Evolutionary conservation across 2,329 filamentous ascomycete species (phyloP), one percentile per base, ranked within the genome.

Genomic region (Scedosporium dehoogii): DNA sequence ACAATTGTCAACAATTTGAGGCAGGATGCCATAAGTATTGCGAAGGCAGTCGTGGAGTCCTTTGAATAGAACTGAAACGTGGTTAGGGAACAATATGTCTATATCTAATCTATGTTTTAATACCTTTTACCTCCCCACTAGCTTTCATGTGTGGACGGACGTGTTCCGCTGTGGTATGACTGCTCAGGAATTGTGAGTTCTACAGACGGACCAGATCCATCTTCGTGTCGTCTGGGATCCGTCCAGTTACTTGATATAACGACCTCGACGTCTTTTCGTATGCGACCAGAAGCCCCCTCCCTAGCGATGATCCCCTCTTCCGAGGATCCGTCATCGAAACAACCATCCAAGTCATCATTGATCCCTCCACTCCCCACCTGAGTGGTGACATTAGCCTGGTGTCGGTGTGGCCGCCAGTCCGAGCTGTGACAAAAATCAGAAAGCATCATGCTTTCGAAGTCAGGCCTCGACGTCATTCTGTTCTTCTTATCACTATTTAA

Each of bases 1-100:
- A 67, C 63, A 0, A 78, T 81, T 65, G 73, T 81, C 0, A 64
- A 66, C 41, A 66, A 68, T 3, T 66, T 73, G 1, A 69, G 70
- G 60, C 56, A 41, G 2, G 71, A 76, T 57, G 70, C 72, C 5
- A 64, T 25, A 14, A 55, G 21, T 12, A 55, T 55, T 23, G 12
- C 23, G 6, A 27, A n/a, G 64, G 62, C 6, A 69, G n/a, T 48
- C 7, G 16, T n/a, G 2, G 18, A 48, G 44, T 48, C 44, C 16
- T 48, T 7, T n/a, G 44, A 48, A 21, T n/a, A 48, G 44, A 21
- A 48, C n/a, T 18, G 44, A 9, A 18, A 18, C 7, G 18, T 48
- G 6, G 16, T 18, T 48, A 21, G 44, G 10, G 33, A 38, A 38
- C 10, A 14, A 6, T 14, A 38, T 12, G 9, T 38, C 33, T 38